Conservation (phyloP, 176 grass and related monocot species). For the bread wheat (Triticum aestivum) region DNA sequence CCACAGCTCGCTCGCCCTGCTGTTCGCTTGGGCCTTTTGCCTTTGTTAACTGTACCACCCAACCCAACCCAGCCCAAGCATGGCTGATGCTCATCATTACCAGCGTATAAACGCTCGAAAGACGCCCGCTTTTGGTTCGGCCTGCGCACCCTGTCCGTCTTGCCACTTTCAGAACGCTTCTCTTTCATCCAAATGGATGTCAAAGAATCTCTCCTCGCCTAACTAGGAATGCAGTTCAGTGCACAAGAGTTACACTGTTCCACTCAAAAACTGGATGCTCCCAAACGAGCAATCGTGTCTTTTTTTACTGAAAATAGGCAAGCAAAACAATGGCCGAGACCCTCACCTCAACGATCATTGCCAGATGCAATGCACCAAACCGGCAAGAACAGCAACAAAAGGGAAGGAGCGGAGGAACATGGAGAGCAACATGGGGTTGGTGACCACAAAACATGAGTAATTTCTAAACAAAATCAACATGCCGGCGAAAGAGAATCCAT, state of each 20-base stretch:
- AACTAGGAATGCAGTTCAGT: background rate
- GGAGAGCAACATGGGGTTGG: constrained; percentile 25
- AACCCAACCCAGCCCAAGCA: constrained; percentile 17
- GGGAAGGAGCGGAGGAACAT: constrained; percentile 31
- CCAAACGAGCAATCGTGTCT: background rate
- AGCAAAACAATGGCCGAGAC: background rate
- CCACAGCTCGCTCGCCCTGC: constrained; percentile 18
- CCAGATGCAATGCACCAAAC: background rate
- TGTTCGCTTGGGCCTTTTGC: constrained; percentile 16
- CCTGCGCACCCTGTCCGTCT: background rate
- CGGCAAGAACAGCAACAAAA: constrained; percentile 16
- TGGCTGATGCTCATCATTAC: constrained; percentile 35
- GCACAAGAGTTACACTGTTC: background rate
- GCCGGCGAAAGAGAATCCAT: constrained; percentile 47
- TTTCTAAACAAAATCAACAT: constrained; percentile 20
- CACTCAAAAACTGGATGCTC: background rate
- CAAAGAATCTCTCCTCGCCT: background rate
- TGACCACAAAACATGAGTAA: constrained; percentile 16
- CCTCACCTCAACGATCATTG: background rate
- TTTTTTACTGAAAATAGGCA: constrained; percentile 1
- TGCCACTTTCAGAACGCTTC: background rate
- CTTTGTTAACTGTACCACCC: constrained; percentile 1
- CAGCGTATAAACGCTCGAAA: background rate
- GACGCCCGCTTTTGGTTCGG: constrained; percentile 22
- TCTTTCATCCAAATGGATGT: background rate